phyloP scores from a whole-genome alignment of 108 stramenopile genomes.

The Nitzschia sp. region DNA sequence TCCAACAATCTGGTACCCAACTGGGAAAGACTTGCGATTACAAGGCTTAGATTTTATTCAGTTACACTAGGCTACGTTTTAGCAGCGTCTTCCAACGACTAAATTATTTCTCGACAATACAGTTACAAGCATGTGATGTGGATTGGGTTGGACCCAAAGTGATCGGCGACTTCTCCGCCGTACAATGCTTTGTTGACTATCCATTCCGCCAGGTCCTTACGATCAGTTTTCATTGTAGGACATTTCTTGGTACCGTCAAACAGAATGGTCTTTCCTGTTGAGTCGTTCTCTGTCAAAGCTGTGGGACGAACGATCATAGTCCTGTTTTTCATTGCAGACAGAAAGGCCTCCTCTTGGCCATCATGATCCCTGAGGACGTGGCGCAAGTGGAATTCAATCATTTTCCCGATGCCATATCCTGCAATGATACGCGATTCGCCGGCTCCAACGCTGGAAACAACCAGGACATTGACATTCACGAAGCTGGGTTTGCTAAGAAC shows the following conservation, averaged over 20 bases:
- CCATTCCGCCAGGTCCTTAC: constrained; percentile 33
- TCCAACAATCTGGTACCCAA: constrained; percentile 95
- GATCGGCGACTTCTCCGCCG: too few species aligned
- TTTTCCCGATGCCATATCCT: constrained; percentile 30
- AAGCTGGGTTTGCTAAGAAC: constrained; percentile 15
- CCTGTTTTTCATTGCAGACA: constrained; percentile 2
- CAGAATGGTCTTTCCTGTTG: constrained; percentile 8
- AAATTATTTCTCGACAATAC: too few species aligned
- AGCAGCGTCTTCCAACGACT: too few species aligned
- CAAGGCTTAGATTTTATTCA: constrained; percentile 24
- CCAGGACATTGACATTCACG: constrained; percentile 21
- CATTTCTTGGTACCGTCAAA: constrained; percentile 13
- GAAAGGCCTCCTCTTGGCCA: constrained; percentile 24
- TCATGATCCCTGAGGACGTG: constrained; percentile 28
- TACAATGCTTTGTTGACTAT: too few species aligned
- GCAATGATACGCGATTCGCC: constrained; percentile 20
- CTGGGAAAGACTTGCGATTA: constrained; percentile 37
- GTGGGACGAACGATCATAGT: constrained; percentile 28
- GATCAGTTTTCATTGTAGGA: constrained; percentile 25
- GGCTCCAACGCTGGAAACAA: constrained; percentile 31
- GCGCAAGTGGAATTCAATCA: constrained; percentile 26
- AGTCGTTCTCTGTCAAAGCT: constrained; percentile 18
- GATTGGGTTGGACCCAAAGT: neutral
- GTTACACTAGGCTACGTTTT: too few species aligned
- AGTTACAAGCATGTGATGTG: too few species aligned